phyloP scores from a whole-genome alignment of 2,329 filamentous ascomycete genomes.

The Talaromyces sp. region DNA sequence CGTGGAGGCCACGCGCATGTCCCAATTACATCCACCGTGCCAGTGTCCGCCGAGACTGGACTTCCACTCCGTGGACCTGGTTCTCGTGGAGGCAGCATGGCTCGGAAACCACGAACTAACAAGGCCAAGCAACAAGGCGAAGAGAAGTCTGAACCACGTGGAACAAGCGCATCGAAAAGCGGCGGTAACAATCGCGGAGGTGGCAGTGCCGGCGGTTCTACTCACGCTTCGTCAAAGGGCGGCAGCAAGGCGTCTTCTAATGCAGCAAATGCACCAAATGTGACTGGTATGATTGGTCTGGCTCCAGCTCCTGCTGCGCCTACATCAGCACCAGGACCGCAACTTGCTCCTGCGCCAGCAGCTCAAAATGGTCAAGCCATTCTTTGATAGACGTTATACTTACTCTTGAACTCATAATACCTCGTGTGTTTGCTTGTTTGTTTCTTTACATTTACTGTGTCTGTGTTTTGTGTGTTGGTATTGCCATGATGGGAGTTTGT shows the following conservation, averaged over 20 bases:
- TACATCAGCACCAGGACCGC: constrained; percentile 21
- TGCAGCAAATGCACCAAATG: not conserved
- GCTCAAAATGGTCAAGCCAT: not conserved
- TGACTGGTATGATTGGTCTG: constrained; percentile 24
- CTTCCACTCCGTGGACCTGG: constrained; percentile 64
- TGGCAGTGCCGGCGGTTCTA: constrained; percentile 11
- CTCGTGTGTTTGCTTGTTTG: not conserved
- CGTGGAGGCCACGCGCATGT: constrained; percentile 64
- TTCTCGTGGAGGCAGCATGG: constrained; percentile 67
- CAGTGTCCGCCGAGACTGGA: constrained; percentile 84
- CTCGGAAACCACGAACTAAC: constrained; percentile 76
- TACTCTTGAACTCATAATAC: no score
- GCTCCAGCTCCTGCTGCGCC: constrained; percentile 11
- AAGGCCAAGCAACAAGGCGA: constrained; percentile 82
- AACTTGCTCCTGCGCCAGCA: constrained; percentile 17
- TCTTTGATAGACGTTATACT: not conserved
- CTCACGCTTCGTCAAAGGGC: not conserved
- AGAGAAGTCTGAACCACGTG: constrained; percentile 64
- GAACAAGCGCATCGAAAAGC: constrained; percentile 21
- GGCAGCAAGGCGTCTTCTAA: not conserved
- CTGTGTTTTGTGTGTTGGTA: not conserved
- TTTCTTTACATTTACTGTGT: not conserved
- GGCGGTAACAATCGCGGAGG: constrained; percentile 23
- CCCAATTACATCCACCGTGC: constrained; percentile 69
- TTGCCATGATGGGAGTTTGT: not conserved